Conservation (phyloP, 2,329 filamentous ascomycete genomes). For the Clonostachys sp. region DNA sequence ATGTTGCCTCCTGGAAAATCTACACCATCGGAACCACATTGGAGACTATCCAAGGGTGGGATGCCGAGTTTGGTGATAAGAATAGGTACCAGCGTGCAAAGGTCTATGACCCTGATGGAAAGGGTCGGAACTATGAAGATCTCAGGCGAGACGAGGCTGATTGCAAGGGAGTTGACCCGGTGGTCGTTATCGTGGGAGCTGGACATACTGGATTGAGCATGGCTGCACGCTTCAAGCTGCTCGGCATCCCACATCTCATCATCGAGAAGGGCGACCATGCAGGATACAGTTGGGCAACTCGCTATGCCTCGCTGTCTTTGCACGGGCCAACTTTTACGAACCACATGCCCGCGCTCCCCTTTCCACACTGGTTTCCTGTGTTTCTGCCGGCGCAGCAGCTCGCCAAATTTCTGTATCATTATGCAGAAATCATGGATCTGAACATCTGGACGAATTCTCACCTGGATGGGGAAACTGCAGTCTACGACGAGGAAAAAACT, state of each 20-base stretch:
- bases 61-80: too few relatives aligned
- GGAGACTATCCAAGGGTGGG: too few relatives aligned
- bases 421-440: slow-evolving; percentile 56
- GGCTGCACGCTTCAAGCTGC: slow-evolving; percentile 39
- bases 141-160: too few relatives aligned
- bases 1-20: too few relatives aligned
- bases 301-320: slow-evolving; percentile 52
- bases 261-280: slow-evolving; percentile 32
- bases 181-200: slow-evolving; percentile 11
- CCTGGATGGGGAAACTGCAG: slow-evolving; percentile 19
- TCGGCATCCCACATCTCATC: slow-evolving; percentile 35
- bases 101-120: too few relatives aligned
- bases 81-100: too few relatives aligned
- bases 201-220: slow-evolving; percentile 27
- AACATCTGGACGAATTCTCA: slow-evolving; percentile 52
- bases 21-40: too few relatives aligned
- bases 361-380: slow-evolving; percentile 57
- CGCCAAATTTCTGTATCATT: slow-evolving; percentile 59
- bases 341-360: slow-evolving; percentile 55
- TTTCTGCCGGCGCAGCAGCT: slow-evolving; percentile 67
- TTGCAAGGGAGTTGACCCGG: too few relatives aligned
- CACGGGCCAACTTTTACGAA: slow-evolving; percentile 60
- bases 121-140: too few relatives aligned
- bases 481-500: slow-evolving; percentile 42
- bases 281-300: slow-evolving; percentile 54